Conservation (phyloP, 768 basidiomycete species). For the Tulasnella sp. region DNA sequence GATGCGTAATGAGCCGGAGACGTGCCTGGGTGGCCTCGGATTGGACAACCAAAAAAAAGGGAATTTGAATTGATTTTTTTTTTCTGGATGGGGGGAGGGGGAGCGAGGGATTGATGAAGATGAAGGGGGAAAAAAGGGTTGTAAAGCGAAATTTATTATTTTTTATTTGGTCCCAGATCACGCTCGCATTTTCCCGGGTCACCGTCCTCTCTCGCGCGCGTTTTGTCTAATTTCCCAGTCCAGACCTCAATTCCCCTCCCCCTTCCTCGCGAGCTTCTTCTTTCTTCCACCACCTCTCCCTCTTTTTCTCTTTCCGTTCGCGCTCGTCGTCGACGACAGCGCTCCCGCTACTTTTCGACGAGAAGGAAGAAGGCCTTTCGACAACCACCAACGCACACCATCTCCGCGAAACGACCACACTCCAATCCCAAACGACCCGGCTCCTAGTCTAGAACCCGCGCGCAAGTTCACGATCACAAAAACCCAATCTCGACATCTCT, state of each 20-base stretch:
- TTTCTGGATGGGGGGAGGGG: too few species aligned
- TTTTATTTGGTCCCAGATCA: constrained; percentile 14
- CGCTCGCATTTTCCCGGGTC: constrained; percentile 12
- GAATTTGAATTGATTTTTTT: neutral
- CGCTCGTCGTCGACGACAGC: constrained; percentile 3
- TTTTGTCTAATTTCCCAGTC: constrained; percentile 10
- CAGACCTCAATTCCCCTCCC: neutral
- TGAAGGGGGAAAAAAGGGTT: neutral
- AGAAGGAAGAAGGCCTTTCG: neutral
- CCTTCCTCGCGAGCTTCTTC: neutral
- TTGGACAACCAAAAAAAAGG: neutral
- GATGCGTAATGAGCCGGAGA: constrained; percentile 6
- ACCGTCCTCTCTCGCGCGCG: neutral
- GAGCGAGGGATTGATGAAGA: neutral
- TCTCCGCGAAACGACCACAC: neutral
- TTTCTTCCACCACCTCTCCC: constrained; percentile 12
- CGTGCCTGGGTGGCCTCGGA: constrained; percentile 5
- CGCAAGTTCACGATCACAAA: neutral
- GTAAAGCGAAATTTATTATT: neutral
- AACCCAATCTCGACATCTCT: constrained; percentile 8
- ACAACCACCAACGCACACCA: neutral
- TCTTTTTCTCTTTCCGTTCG: constrained; percentile 6
- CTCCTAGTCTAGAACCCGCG: constrained; percentile 9
- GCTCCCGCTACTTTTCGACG: neutral
- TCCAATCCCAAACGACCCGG: neutral